Percentiles rank a stretch among this genome's conserved stretches.
Evolutionary conservation across 2,329 filamentous ascomycete species (phyloP).

Genomic region (Exophiala aquamarina): DNA sequence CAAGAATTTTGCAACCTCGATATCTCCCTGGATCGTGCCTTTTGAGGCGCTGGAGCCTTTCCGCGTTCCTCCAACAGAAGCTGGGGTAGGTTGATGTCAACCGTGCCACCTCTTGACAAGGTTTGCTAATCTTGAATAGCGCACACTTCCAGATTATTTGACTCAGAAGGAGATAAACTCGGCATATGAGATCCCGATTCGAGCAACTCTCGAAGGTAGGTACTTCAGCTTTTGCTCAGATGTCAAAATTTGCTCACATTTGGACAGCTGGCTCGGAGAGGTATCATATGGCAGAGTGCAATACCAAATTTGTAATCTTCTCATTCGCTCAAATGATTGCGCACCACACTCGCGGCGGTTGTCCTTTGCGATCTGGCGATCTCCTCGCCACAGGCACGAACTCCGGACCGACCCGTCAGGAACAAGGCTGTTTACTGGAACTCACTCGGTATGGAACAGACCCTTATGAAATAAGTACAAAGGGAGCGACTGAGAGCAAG

Average conservation of each 20-base stretch:
- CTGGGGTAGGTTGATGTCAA: conserved; percentile 3
- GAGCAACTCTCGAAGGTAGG: conserved; percentile 11
- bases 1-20: conserved; percentile 60
- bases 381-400: conserved; percentile 77
- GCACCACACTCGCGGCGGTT: conserved; percentile 74
- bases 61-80: conserved; percentile 5
- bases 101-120: neutral
- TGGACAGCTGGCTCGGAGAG: conserved; percentile 2
- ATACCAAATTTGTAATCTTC: conserved; percentile 68
- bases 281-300: conserved; percentile 54
- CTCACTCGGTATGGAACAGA: conserved; percentile 67
- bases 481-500: neutral
- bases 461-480: conserved; percentile 51
- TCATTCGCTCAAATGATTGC: conserved; percentile 81
- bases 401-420: conserved; percentile 56
- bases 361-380: conserved; percentile 70
- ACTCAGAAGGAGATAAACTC: conserved; percentile 4
- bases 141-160: conserved; percentile 6
- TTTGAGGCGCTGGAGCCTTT: conserved; percentile 52
- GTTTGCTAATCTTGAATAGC: conserved; percentile 3
- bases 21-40: conserved; percentile 63
- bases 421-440: conserved; percentile 69
- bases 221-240: neutral
- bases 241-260: neutral
- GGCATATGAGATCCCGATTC: conserved; percentile 9